Percentiles rank a stretch among this genome's conserved stretches.
Evolutionary conservation across 495 filamentous ascomycete genomes (phyloP).

Genomic region (Aspergillus homomorphus): DNA sequence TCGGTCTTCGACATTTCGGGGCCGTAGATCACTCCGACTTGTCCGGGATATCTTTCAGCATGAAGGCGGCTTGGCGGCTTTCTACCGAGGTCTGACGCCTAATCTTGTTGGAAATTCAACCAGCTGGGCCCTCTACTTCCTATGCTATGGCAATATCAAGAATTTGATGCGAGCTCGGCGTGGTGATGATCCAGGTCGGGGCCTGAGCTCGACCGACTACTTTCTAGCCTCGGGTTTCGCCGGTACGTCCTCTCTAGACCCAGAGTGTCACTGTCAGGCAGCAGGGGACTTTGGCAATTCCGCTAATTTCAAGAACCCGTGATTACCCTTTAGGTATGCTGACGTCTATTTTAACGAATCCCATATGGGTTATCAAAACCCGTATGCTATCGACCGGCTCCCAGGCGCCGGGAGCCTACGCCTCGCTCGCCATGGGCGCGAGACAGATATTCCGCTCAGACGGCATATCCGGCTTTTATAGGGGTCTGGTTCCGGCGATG

Average conservation of each 20-base stretch:
- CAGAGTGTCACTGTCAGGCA: neutral
- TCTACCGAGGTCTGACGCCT: conserved; percentile 86
- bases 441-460: conserved; percentile 61
- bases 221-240: conserved; percentile 76
- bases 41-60: conserved; percentile 51
- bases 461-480: conserved; percentile 75
- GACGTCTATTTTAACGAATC: conserved; percentile 84
- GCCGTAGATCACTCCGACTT: conserved; percentile 55
- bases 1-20: conserved; percentile 35
- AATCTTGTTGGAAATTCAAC: conserved; percentile 89
- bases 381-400: conserved; percentile 87
- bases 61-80: conserved; percentile 60
- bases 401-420: conserved; percentile 72
- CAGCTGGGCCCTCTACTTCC: conserved; percentile 91
- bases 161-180: conserved; percentile 33
- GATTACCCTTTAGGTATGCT: conserved; percentile 44
- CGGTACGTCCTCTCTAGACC: conserved; percentile 40
- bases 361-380: conserved; percentile 98
- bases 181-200: conserved; percentile 7
- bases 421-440: conserved; percentile 67
- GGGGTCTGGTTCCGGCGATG: conserved; percentile 76
- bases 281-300: neutral
- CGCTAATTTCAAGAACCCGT: neutral
- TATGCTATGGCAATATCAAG: conserved; percentile 63
- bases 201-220: conserved; percentile 71